These are phyloP conservation scores for Claviceps sp. DNA, from an alignment of 2,329 filamentous ascomycete species.

Conservation along the genomic window DNA sequence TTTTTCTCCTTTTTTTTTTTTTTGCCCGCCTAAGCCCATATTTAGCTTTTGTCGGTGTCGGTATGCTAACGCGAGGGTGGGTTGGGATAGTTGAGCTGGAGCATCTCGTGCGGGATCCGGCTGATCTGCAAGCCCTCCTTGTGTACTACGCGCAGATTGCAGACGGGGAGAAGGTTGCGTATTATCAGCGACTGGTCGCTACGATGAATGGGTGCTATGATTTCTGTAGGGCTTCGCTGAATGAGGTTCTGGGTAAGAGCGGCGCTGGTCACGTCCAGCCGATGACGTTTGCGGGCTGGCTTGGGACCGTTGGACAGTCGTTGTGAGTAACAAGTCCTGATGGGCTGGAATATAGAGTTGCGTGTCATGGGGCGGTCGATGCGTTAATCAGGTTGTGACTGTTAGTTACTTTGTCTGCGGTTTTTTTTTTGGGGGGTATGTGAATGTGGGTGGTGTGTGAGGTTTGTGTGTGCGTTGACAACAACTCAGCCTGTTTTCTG, in stretches of 20 bases:
- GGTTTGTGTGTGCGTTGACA: no score
- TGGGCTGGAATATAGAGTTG: no score
- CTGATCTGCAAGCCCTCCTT: conserved; percentile 27
- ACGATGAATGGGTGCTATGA: conserved; percentile 57
- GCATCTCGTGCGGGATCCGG: conserved; percentile 23
- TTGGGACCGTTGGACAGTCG: conserved; percentile 19
- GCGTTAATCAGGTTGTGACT: no score
- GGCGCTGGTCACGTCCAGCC: conserved; percentile 31
- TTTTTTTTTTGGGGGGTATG: no score
- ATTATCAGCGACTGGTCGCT: conserved; percentile 49
- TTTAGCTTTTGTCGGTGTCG: no score
- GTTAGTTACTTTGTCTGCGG: no score
- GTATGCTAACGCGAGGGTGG: conserved; percentile 9
- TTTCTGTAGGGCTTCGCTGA: conserved; percentile 47
- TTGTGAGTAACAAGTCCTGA: not conserved
- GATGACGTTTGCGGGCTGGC: conserved; percentile 39
- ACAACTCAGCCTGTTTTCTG: no score
- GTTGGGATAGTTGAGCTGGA: conserved; percentile 23
- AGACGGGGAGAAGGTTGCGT: conserved; percentile 34
- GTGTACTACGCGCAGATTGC: conserved; percentile 31
- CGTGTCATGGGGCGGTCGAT: no score
- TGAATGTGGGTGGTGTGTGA: no score
- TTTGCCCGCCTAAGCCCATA: no score
- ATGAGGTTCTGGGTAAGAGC: conserved; percentile 29
- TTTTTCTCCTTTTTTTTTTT: not conserved